These are phyloP conservation scores for Extremus antarcticus DNA, from an alignment of 495 filamentous ascomycete species.

Conservation along the genomic window DNA sequence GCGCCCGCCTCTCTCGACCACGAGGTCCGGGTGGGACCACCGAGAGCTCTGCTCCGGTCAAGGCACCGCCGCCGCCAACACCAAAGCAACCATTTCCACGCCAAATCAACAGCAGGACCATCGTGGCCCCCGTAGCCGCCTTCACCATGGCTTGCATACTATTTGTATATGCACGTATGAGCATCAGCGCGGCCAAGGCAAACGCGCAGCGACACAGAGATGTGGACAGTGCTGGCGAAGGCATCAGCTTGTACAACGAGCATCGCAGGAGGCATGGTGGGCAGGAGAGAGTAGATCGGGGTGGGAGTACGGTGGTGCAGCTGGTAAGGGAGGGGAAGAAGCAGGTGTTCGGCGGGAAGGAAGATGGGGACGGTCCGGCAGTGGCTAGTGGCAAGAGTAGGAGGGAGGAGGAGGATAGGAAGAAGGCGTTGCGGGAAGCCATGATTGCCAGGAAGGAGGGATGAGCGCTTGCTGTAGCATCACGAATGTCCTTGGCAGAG, in stretches of 20 bases:
- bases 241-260: conserved; percentile 29
- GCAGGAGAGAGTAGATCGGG: conserved; percentile 19
- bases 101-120: conserved; percentile 11
- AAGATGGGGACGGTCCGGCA: too few species aligned
- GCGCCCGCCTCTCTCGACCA: conserved; percentile 26
- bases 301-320: conserved; percentile 12
- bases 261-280: conserved; percentile 25
- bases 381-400: too few species aligned
- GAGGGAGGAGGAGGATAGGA: too few species aligned
- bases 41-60: conserved; percentile 20
- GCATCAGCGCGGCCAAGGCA: conserved; percentile 34
- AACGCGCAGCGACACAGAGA: conserved; percentile 33
- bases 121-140: conserved; percentile 32
- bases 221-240: conserved; percentile 21
- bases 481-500: too few species aligned
- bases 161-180: conserved; percentile 34
- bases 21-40: conserved; percentile 21
- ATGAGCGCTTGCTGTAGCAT: too few species aligned
- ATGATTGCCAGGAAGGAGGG: too few species aligned
- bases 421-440: too few species aligned
- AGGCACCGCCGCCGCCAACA: conserved; percentile 2
- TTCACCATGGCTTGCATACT: conserved; percentile 36
- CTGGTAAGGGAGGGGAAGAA: too few species aligned
- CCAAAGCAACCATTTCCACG: conserved; percentile 1
- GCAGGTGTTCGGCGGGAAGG: too few species aligned